phyloP scores from a whole-genome alignment of 1,139 yeast species.

The Saccharomyces pastorianus region DNA sequence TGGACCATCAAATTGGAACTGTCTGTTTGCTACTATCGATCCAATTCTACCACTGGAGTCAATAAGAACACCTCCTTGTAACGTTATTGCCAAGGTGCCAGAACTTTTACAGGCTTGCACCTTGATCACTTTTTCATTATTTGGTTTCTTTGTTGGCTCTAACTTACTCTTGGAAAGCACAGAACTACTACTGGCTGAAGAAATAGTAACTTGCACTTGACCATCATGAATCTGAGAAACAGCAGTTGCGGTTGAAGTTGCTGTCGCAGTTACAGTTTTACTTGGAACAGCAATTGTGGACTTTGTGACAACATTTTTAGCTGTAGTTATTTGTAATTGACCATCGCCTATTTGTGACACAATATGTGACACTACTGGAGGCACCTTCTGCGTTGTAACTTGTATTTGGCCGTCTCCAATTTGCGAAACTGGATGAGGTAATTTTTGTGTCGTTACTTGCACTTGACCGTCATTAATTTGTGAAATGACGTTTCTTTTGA shows the following conservation, averaged over 20 bases:
- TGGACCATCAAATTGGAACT: slow-evolving; percentile 84
- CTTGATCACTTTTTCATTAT: slow-evolving; percentile 4
- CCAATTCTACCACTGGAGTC: slow-evolving; percentile 67
- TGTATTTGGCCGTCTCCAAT: slow-evolving; percentile 3
- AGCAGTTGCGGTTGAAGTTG: slow-evolving; percentile 44
- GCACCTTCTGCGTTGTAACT: neutral
- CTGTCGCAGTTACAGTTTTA: slow-evolving; percentile 41
- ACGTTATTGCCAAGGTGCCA: slow-evolving; percentile 47
- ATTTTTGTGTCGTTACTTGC: slow-evolving; percentile 33
- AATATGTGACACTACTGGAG: neutral
- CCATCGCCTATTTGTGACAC: slow-evolving; percentile 44
- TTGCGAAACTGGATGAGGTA: slow-evolving; percentile 2
- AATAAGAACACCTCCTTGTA: slow-evolving; percentile 45
- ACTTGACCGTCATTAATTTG: slow-evolving; percentile 55
- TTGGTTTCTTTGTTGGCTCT: slow-evolving; percentile 4
- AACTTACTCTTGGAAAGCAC: neutral
- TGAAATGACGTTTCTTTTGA: slow-evolving; percentile 38
- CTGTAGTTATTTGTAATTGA: slow-evolving; percentile 43
- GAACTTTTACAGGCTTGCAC: slow-evolving; percentile 41
- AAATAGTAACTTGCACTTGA: slow-evolving; percentile 44
- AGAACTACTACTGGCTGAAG: slow-evolving; percentile 26
- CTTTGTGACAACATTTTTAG: slow-evolving; percentile 12
- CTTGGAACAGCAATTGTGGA: slow-evolving; percentile 36
- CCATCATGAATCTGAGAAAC: slow-evolving; percentile 44
- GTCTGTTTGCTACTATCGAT: slow-evolving; percentile 76